These are phyloP conservation scores for Alternaria arborescens DNA, from an alignment of 2,329 filamentous ascomycete species.

Conservation along the genomic window DNA sequence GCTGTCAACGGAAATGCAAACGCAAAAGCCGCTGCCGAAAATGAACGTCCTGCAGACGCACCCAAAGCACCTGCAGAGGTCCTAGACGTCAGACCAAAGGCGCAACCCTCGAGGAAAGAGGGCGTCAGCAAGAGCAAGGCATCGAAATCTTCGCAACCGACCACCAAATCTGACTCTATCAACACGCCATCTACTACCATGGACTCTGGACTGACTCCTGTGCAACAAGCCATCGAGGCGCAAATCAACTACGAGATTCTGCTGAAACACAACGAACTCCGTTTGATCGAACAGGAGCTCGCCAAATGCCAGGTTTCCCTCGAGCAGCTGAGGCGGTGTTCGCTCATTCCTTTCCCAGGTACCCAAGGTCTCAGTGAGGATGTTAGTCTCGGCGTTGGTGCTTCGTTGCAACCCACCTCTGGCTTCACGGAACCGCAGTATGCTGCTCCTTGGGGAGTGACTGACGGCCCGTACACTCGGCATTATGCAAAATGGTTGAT, in stretches of 20 bases:
- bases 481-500: conserved; percentile 97
- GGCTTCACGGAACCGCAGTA: conserved; percentile 75
- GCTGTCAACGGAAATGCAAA: conserved; percentile 20
- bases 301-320: conserved; percentile 93
- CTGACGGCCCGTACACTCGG: conserved; percentile 89
- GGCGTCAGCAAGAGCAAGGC: conserved; percentile 42
- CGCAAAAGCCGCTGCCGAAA: conserved; percentile 26
- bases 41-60: conserved; percentile 24
- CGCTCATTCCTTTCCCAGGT: conserved; percentile 88
- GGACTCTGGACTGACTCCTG: conserved; percentile 54
- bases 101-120: conserved; percentile 42
- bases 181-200: conserved; percentile 35
- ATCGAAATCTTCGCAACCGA: conserved; percentile 31
- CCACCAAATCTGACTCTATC: conserved; percentile 35
- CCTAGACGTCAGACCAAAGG: conserved; percentile 38
- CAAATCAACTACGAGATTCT: conserved; percentile 92
- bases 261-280: conserved; percentile 92
- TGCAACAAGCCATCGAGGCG: conserved; percentile 78
- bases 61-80: conserved; percentile 31
- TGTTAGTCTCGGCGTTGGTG: conserved; percentile 77
- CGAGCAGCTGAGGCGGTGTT: conserved; percentile 91
- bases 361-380: conserved; percentile 71
- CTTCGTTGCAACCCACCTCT: conserved; percentile 68
- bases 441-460: conserved; percentile 88
- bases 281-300: conserved; percentile 93